These are phyloP conservation scores for Epicoccum sorghinum DNA, from an alignment of 2,329 filamentous ascomycete genomes.

Conservation along the genomic window DNA sequence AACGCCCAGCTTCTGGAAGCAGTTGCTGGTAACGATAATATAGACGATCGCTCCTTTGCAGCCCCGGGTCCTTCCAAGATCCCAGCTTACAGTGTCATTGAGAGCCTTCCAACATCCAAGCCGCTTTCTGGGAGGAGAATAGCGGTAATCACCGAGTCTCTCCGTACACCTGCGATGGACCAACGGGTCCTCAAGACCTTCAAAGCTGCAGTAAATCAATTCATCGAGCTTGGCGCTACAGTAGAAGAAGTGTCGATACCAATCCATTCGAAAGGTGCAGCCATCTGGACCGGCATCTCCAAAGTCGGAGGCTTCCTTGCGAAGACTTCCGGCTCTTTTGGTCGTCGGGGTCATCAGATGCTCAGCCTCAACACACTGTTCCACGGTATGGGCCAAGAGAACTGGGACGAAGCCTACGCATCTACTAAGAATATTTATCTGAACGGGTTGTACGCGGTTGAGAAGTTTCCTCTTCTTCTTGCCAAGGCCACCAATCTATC, in stretches of 20 bases:
- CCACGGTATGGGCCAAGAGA: conserved; percentile 29
- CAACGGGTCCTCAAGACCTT: conserved; percentile 49
- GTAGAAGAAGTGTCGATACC: conserved; percentile 61
- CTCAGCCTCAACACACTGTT: conserved; percentile 55
- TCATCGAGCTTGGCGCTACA: conserved; percentile 55
- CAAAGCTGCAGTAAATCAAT: conserved; percentile 42
- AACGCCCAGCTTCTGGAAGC: conserved; percentile 33
- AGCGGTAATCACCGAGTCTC: conserved; percentile 40
- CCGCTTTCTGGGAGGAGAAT: conserved; percentile 37
- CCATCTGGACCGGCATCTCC: conserved; percentile 54
- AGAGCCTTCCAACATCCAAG: conserved; percentile 12
- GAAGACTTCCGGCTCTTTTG: conserved; percentile 40
- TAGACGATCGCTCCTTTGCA: conserved; percentile 35
- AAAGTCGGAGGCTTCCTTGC: conserved; percentile 49
- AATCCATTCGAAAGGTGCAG: conserved; percentile 54
- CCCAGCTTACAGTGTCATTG: conserved; percentile 37
- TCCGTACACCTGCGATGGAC: conserved; percentile 43
- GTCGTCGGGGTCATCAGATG: conserved; percentile 46
- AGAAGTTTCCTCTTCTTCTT: conserved; percentile 55
- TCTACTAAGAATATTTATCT: conserved; percentile 61
- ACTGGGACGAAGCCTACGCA: conserved; percentile 59
- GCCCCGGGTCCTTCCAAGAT: conserved; percentile 28
- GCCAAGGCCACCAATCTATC: conserved; percentile 59
- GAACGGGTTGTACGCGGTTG: conserved; percentile 56
- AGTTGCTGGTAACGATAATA: conserved; percentile 37